These are phyloP conservation scores for Penicillium sp. DNA, from an alignment of 2,329 filamentous ascomycete species.

Conservation along the genomic window DNA sequence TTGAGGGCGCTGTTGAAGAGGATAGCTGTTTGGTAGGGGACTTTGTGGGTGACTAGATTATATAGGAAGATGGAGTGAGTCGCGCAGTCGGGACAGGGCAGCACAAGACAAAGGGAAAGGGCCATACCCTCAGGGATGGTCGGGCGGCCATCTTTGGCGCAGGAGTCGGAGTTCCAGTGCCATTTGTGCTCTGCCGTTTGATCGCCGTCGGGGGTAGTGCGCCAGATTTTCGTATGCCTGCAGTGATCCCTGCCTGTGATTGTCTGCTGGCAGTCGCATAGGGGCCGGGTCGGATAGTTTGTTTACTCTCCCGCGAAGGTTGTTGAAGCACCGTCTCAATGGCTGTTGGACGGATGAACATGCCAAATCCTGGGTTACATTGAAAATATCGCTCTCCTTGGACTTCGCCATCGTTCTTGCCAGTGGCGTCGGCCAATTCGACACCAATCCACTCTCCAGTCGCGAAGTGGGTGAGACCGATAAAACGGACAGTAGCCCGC, in stretches of 20 bases:
- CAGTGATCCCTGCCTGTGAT: conserved; percentile 11
- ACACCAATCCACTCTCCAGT: conserved; percentile 86
- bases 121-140: conserved; percentile 41
- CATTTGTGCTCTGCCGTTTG: conserved; percentile 70
- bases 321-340: conserved; percentile 57
- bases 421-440: conserved; percentile 76
- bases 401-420: conserved; percentile 94
- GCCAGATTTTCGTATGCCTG: conserved; percentile 46
- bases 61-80: not conserved
- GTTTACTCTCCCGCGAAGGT: conserved; percentile 41
- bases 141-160: conserved; percentile 54
- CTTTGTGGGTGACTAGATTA: conserved; percentile 69
- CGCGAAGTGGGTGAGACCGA: conserved; percentile 78
- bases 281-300: conserved; percentile 34
- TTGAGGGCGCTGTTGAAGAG: conserved; percentile 57
- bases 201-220: conserved; percentile 56
- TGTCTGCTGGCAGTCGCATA: conserved; percentile 33
- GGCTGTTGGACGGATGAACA: conserved; percentile 80
- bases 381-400: conserved; percentile 87
- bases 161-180: conserved; percentile 69
- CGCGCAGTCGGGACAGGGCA: not conserved
- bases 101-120: not conserved
- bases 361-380: conserved; percentile 69
- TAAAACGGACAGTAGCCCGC: conserved; percentile 75
- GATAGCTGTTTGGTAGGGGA: conserved; percentile 76